These are phyloP conservation scores for Bacidia gigantensis DNA, from an alignment of 495 filamentous ascomycete species.

Conservation along the genomic window DNA sequence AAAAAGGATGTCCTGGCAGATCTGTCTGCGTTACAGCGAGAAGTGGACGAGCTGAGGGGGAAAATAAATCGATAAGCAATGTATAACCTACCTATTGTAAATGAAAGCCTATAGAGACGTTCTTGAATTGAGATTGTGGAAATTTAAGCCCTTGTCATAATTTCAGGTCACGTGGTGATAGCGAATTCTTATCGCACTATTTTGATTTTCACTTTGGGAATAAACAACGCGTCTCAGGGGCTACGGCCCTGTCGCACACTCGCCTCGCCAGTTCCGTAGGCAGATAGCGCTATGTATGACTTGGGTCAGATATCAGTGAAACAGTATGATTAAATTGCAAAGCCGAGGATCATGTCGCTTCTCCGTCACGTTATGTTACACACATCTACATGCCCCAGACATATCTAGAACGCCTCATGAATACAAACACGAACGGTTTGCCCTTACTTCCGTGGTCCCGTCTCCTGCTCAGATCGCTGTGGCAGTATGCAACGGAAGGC, in stretches of 20 bases:
- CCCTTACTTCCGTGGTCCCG: background rate
- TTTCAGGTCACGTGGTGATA: background rate
- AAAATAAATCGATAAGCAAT: conserved; percentile 22
- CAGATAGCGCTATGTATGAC: too few relatives aligned
- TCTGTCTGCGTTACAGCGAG: conserved; percentile 50
- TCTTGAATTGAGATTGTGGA: too few relatives aligned
- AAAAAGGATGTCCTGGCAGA: conserved; percentile 51
- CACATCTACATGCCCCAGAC: background rate
- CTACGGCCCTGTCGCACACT: too few relatives aligned
- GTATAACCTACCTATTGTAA: too few relatives aligned
- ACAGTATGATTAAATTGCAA: too few relatives aligned
- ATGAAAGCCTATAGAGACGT: too few relatives aligned
- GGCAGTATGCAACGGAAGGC: too few relatives aligned
- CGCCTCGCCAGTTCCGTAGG: too few relatives aligned
- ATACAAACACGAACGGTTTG: background rate
- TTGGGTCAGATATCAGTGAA: too few relatives aligned
- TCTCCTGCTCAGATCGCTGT: too few relatives aligned
- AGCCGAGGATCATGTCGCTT: too few relatives aligned
- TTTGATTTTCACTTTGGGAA: background rate
- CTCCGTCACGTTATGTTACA: background rate
- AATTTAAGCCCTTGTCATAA: too few relatives aligned
- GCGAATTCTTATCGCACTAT: background rate
- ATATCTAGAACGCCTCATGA: background rate
- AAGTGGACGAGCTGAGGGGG: conserved; percentile 56
- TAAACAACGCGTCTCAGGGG: background rate